Evolutionary conservation across 2,329 filamentous ascomycete species (phyloP).

Genomic region (Fonsecaea pedrosoi): DNA sequence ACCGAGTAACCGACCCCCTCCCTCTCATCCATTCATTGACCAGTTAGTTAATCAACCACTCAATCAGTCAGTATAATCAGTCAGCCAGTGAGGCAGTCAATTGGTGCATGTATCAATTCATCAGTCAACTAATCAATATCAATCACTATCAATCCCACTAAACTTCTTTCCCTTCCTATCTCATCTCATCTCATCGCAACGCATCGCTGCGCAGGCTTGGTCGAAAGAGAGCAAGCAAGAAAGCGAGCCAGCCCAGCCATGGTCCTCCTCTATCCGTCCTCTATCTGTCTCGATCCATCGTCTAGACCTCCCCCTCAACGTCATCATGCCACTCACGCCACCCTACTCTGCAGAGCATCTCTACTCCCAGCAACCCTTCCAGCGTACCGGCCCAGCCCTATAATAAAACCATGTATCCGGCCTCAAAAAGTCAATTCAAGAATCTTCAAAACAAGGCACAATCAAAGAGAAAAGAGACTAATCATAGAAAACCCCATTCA

Average conservation of each 20-base stretch:
- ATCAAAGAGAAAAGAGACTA: conserved; percentile 17
- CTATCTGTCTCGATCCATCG: background rate
- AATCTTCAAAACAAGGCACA: conserved; percentile 1
- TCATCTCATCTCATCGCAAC: no score
- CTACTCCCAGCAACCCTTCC: background rate
- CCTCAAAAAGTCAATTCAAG: background rate
- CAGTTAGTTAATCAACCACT: no score
- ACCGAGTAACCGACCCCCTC: no score
- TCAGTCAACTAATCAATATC: background rate
- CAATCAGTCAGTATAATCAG: background rate
- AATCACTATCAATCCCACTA: no score
- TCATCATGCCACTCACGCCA: background rate
- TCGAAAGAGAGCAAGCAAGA: no score
- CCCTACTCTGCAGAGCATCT: background rate
- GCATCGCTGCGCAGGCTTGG: no score
- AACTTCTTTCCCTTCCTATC: no score
- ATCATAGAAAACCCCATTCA: conserved; percentile 22
- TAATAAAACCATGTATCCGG: background rate
- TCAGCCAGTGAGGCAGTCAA: background rate
- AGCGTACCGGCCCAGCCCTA: background rate
- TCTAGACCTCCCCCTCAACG: background rate
- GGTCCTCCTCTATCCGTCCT: no score
- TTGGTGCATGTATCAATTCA: background rate
- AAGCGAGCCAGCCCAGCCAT: no score
- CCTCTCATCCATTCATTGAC: background rate